Conservation (phyloP, 345 rosid species). For the Kandelia obovata region DNA sequence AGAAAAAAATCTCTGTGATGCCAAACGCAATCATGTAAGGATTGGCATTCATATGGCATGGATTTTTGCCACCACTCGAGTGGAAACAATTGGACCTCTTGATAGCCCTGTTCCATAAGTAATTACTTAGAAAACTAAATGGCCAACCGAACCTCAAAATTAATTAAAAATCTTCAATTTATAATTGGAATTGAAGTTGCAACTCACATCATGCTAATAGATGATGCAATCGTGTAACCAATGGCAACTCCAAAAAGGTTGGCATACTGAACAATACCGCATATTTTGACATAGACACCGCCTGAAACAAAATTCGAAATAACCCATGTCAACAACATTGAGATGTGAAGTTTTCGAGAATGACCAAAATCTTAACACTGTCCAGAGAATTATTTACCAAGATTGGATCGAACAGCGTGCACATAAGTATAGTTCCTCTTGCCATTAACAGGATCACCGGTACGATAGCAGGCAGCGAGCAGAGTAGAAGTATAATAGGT, state of each 20-base stretch:
- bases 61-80: conserved; percentile 31
- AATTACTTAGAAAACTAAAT: neutral
- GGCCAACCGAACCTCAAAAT: neutral
- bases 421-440: conserved; percentile 71
- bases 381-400: conserved; percentile 37
- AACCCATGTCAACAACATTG: neutral
- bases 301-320: conserved; percentile 34
- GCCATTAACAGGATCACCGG: conserved; percentile 57
- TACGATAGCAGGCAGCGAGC: conserved; percentile 58
- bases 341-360: neutral
- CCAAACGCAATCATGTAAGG: conserved; percentile 75
- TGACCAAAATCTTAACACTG: neutral
- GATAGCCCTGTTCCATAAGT: conserved; percentile 56
- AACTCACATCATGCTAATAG: conserved; percentile 67
- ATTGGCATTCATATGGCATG: conserved; percentile 51
- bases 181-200: neutral
- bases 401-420: conserved; percentile 60
- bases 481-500: conserved; percentile 64
- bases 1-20: conserved; percentile 46
- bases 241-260: conserved; percentile 64
- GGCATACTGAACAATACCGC: conserved; percentile 64
- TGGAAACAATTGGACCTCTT: conserved; percentile 58
- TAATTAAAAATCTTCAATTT: neutral
- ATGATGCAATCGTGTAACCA: conserved; percentile 81
- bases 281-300: conserved; percentile 57